These are phyloP conservation scores for Trametes villosa DNA, from an alignment of 768 basidiomycete genomes.

Conservation along the genomic window DNA sequence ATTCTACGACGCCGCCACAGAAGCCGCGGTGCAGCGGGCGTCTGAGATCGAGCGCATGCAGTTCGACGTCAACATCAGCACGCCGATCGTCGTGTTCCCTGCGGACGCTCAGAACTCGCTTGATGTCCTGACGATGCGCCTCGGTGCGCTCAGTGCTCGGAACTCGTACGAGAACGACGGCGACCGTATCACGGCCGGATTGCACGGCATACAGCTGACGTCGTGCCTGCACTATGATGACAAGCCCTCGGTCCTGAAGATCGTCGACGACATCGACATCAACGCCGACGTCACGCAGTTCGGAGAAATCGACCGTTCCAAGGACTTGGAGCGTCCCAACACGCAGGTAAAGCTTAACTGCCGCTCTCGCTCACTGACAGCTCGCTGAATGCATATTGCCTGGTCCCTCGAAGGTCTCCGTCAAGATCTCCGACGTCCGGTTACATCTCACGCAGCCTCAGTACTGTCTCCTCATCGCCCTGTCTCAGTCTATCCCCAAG, in stretches of 20 bases:
- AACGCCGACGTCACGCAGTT: conserved; percentile 69
- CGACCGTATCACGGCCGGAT: conserved; percentile 71
- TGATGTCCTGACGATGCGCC: conserved; percentile 77
- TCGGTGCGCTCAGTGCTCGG: conserved; percentile 86
- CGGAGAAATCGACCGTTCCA: conserved; percentile 54
- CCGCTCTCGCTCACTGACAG: not conserved
- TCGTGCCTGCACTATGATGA: conserved; percentile 61
- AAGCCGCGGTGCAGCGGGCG: conserved; percentile 89
- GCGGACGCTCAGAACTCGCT: conserved; percentile 59
- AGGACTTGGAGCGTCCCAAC: conserved; percentile 63
- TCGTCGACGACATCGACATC: conserved; percentile 90
- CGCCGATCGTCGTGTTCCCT: conserved; percentile 92
- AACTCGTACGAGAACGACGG: conserved; percentile 67
- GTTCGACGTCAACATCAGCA: conserved; percentile 87
- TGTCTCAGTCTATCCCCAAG: conserved; percentile 71
- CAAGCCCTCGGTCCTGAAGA: conserved; percentile 65
- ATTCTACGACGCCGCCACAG: conserved; percentile 91
- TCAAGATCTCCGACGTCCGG: conserved; percentile 83
- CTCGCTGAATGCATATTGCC: not conserved
- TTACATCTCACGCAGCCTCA: conserved; percentile 84
- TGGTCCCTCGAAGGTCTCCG: conserved; percentile 52
- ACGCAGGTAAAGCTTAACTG: conserved; percentile 57
- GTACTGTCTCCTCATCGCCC: conserved; percentile 69
- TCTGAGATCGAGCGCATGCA: conserved; percentile 95
- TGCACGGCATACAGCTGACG: conserved; percentile 82